A percentile compares a stretch with the other conserved stretches of the same genome.
phyloP scores from a whole-genome alignment of 208 protist genomes.

The Porcisia deanei region DNA sequence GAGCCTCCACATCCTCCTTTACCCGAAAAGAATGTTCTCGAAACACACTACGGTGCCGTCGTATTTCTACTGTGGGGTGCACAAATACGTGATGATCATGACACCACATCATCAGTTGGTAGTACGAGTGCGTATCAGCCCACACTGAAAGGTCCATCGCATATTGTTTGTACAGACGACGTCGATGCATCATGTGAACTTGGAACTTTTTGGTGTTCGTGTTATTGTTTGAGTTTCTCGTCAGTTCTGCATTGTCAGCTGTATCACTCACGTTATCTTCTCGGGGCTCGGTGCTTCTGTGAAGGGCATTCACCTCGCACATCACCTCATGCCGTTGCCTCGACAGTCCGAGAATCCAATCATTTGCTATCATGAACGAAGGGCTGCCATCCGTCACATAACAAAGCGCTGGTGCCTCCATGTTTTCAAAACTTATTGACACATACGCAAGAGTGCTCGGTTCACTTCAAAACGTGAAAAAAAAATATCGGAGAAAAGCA shows the following conservation, averaged over 20 bases:
- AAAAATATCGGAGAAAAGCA: neutral
- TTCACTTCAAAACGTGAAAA: too few species aligned
- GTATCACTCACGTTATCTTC: neutral
- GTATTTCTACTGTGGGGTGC: constrained; percentile 59
- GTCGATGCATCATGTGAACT: constrained; percentile 59
- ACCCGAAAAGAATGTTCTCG: constrained; percentile 83
- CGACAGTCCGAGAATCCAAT: constrained; percentile 8
- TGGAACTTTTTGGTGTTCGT: neutral
- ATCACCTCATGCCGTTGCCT: neutral
- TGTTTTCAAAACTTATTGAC: neutral
- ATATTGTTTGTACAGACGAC: constrained; percentile 56
- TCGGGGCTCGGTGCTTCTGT: neutral
- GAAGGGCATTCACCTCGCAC: neutral
- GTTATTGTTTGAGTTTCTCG: neutral
- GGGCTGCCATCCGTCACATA: neutral
- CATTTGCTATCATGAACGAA: neutral
- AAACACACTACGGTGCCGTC: constrained; percentile 43
- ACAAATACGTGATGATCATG: constrained; percentile 80
- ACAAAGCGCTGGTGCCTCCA: constrained; percentile 24
- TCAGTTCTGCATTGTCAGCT: neutral
- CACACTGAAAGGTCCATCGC: constrained; percentile 56
- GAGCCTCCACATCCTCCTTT: constrained; percentile 38
- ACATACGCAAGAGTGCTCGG: neutral
- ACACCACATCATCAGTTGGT: constrained; percentile 91
- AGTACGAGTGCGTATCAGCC: constrained; percentile 76